Percentiles rank a stretch among this genome's conserved stretches.
phyloP scores from a whole-genome alignment of 768 basidiomycete species.

The Agaricus blazei region DNA sequence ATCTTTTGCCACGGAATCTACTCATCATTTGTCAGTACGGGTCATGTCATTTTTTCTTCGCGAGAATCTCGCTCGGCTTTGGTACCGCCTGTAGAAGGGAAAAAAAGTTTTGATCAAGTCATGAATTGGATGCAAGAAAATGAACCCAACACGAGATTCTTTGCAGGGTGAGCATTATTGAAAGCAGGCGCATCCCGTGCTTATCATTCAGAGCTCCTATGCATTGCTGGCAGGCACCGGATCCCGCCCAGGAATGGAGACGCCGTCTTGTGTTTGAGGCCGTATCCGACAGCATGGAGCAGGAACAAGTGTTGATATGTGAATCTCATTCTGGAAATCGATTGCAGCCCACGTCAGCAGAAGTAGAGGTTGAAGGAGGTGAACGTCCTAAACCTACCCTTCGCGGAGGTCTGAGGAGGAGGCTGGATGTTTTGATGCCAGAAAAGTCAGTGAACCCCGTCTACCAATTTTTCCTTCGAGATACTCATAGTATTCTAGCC shows the following conservation, averaged over 20 bases:
- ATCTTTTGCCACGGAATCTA: neutral
- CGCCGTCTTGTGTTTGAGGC: constrained; percentile 6
- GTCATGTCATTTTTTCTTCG: constrained; percentile 8
- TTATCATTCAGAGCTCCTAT: constrained; percentile 3
- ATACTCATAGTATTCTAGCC: neutral
- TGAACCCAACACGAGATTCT: constrained; percentile 1
- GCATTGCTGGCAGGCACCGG: constrained; percentile 5
- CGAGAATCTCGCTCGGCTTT: neutral
- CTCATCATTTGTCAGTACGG: constrained; percentile 6
- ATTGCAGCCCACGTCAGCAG: neutral
- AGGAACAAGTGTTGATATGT: neutral
- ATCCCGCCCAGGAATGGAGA: constrained; percentile 1
- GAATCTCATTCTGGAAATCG: constrained; percentile 2
- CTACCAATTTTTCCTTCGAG: neutral
- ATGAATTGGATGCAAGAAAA: constrained; percentile 8
- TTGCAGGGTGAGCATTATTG: neutral
- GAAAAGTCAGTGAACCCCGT: constrained; percentile 7
- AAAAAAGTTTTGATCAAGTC: neutral
- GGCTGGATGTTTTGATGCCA: constrained; percentile 10
- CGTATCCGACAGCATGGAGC: neutral
- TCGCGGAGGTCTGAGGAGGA: neutral
- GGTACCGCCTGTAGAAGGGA: constrained; percentile 7
- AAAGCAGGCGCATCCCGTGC: neutral
- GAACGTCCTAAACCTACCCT: neutral
- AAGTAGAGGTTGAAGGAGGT: neutral